Evolutionary conservation across 345 rosid species (phyloP).

Genomic region (Camelina hispida): DNA sequence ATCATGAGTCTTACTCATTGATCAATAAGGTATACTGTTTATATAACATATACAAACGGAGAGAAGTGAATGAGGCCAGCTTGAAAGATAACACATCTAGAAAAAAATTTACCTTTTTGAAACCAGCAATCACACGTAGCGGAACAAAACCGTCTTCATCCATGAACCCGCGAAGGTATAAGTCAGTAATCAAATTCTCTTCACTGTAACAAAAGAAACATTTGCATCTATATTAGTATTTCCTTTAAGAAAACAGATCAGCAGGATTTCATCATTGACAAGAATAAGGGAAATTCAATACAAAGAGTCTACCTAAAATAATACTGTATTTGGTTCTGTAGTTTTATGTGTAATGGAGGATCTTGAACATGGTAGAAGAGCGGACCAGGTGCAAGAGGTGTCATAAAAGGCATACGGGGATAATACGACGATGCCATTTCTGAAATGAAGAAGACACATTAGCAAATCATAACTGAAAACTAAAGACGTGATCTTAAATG

Average conservation of each 20-base stretch:
- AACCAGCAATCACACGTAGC: conserved; percentile 69
- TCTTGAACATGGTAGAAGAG: conserved; percentile 56
- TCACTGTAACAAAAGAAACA: conserved; percentile 60
- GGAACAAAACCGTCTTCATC: conserved; percentile 92
- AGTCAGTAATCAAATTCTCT: conserved; percentile 77
- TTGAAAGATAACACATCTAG: conserved; percentile 18
- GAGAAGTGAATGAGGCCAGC: conserved; percentile 21
- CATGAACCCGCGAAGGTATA: conserved; percentile 79
- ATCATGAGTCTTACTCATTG: neutral
- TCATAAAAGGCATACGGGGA: conserved; percentile 58
- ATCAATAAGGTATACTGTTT: neutral
- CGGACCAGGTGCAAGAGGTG: conserved; percentile 48
- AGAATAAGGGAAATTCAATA: conserved; percentile 12
- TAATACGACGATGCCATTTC: conserved; percentile 62
- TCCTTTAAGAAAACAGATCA: conserved; percentile 15
- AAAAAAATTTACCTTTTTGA: conserved; percentile 65
- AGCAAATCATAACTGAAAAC: conserved; percentile 27
- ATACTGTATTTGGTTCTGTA: conserved; percentile 75
- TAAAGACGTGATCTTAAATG: conserved; percentile 24
- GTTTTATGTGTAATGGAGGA: conserved; percentile 56
- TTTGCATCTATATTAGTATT: conserved; percentile 26
- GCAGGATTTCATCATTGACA: neutral
- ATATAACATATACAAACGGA: conserved; percentile 4
- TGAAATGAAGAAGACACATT: conserved; percentile 42
- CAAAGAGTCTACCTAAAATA: conserved; percentile 72